Base-by-base conservation (phyloP, 345 rosid genomes). In the Euclidium syriacum region DNA sequence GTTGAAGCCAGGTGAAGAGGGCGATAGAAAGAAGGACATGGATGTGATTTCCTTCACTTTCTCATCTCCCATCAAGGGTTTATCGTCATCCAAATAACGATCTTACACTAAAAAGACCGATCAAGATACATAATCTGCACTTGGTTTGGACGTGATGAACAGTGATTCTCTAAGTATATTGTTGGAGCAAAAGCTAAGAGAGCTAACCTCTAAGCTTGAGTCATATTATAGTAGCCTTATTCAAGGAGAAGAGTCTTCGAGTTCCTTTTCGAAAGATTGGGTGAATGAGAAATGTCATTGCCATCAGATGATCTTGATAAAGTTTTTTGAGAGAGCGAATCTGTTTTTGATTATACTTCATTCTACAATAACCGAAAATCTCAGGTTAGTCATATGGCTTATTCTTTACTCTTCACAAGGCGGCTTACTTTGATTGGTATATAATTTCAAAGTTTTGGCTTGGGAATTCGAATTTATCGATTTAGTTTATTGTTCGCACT, bases 11-110 rank as follows among this genome's bases (percentile, higher is more conserved):
- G 64, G 43, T 14, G 20, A 49, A 46, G 72, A n/a, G n/a, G n/a
- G 64, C 33, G 77, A 75, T 62, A 56, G 57, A 23, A 78, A 83
- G 70, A 73, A 70, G 38, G 77, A 80, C 53, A 76, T 72, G 75
- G 95, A 94, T 80, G 84, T 94, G 64, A 78, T 94, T 67, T 94
- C 96, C 2, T 94, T 94, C 71, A 94, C 91, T 15, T 94, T 94
- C 72, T 76, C 94, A 4, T 84, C 99, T 46, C 96, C 97, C 6
- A 78, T 94, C 34, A 81, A 70, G 53, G 75, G 75, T 25, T n/a
- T 56, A 56, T 39, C n/a, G n/a, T n/a, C 77, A 73, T 70, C 65
- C 52, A 8, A 11, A 67, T 3, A 62, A 66, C 6, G 38, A 59
- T 48, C 67, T 10, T 73, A 75, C 15, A 65, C 58, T 52, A 62